Evolutionary conservation across 202 grass and related monocot species (phyloP), one percentile per base, ranked within the genome.

Genomic region (Dendrocalamus latiflorus): DNA sequence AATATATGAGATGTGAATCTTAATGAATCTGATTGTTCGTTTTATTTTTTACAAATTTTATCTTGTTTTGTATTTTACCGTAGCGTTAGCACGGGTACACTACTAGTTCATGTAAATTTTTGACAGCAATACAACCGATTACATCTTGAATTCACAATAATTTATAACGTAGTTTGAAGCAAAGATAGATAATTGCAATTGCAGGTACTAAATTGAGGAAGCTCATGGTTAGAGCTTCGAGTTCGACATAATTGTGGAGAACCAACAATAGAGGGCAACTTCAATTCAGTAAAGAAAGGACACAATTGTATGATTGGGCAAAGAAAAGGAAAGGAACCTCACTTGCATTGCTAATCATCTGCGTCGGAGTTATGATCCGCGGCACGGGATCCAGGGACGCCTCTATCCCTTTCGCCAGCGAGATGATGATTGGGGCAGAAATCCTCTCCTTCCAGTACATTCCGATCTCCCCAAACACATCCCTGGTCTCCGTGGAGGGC

Each of bases 281-380:
- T 58, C 24, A 85, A 72, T 68, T 68, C 36, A 34, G 55, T 33
- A 68, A 69, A 25, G 15, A 69, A 74, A 38, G 30, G 55, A 73
- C 26, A 39, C 13, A 11, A 61, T 25, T 30, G 18, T 26, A 55
- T n/a, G 70, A 75, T 59, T 39, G 24, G 9, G n/a, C 36, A 75
- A 68, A 55, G 4, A 20, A 65, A 38, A 71, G 44, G 60, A 30
- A 36, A 75, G 57, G 78, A 82, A 44, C 16, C 83, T 80, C 81
- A 98, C 95, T 96, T 84, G 96, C 96, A 82, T 92, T 84, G 75
- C 81, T 89, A 70, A 99, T 96, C 96, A 99, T 99, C 85, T 95
- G 91, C 4, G 93, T 99, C 15, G 96, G 96, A 63, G 96, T 99
- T 20, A 99, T 93, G 77, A 99, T 99, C 57, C 93, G 88, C 0